Percentiles rank a stretch among this genome's conserved stretches.
phyloP scores from a whole-genome alignment of 768 basidiomycete species.

The Russula brevipes region DNA sequence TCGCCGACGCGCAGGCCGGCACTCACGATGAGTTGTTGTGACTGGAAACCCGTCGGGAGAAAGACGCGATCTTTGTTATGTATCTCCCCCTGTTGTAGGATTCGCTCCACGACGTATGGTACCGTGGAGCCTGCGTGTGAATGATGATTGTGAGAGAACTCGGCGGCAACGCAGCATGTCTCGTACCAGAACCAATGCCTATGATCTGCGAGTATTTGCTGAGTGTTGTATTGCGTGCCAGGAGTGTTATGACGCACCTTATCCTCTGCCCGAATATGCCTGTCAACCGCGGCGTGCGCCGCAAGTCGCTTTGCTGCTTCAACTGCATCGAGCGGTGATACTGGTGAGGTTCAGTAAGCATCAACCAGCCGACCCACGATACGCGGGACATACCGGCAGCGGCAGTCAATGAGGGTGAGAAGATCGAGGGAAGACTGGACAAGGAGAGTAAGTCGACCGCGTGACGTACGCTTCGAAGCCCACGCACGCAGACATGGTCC shows the following conservation, averaged over 20 bases:
- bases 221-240: not conserved
- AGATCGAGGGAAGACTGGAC: conserved; percentile 6
- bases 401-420: conserved; percentile 2
- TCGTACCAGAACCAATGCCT: conserved; percentile 77
- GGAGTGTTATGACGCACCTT: conserved; percentile 46
- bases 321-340: conserved; percentile 41
- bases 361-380: not conserved
- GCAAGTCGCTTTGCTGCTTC: conserved; percentile 87
- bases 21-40: conserved; percentile 87
- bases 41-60: conserved; percentile 95
- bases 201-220: conserved; percentile 52
- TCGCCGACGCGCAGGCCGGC: conserved; percentile 78
- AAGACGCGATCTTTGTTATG: conserved; percentile 80
- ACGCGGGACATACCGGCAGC: conserved; percentile 1
- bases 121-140: conserved; percentile 73
- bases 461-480: not conserved
- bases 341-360: conserved; percentile 1
- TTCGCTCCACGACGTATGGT: conserved; percentile 93
- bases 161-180: not conserved
- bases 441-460: not conserved
- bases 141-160: not conserved
- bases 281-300: conserved; percentile 91
- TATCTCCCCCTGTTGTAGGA: conserved; percentile 73
- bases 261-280: conserved; percentile 76
- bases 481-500: conserved; percentile 15